phyloP scores from a whole-genome alignment of 176 grass and related monocot genomes.

The Musa acuminata region DNA sequence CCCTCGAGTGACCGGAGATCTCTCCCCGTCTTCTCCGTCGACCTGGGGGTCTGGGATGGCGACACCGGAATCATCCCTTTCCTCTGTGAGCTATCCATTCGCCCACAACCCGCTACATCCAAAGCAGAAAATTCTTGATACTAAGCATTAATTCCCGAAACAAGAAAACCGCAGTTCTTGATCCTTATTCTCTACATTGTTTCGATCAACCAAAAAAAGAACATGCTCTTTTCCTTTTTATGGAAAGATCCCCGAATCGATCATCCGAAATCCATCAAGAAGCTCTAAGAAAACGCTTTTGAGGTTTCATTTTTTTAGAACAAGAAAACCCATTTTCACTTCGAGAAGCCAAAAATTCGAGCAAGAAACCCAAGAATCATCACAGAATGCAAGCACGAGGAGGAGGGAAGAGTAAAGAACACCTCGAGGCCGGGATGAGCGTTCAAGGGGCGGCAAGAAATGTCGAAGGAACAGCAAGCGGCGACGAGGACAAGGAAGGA shows the following conservation, averaged over 20 bases:
- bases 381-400: not conserved
- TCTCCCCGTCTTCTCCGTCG: slow-evolving; percentile 56
- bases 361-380: not conserved
- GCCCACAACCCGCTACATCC: slow-evolving; percentile 8
- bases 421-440: not conserved
- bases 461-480: not conserved
- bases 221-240: too few species aligned
- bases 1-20: slow-evolving; percentile 64
- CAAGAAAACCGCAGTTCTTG: not conserved
- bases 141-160: not conserved
- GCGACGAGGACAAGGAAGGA: not conserved
- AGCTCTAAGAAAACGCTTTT: not conserved
- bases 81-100: slow-evolving; percentile 52
- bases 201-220: not conserved
- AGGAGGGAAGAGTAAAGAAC: not conserved
- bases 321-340: not conserved
- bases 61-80: slow-evolving; percentile 47
- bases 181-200: not conserved
- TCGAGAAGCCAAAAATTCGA: not conserved
- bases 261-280: not conserved
- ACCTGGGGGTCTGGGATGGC: slow-evolving; percentile 60
- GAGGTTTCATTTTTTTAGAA: too few species aligned
- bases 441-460: not conserved
- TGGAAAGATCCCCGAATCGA: not conserved
- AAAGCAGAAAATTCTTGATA: not conserved